Conservation (phyloP, 306 rosid genomes). For the Gillenia trifoliata region DNA sequence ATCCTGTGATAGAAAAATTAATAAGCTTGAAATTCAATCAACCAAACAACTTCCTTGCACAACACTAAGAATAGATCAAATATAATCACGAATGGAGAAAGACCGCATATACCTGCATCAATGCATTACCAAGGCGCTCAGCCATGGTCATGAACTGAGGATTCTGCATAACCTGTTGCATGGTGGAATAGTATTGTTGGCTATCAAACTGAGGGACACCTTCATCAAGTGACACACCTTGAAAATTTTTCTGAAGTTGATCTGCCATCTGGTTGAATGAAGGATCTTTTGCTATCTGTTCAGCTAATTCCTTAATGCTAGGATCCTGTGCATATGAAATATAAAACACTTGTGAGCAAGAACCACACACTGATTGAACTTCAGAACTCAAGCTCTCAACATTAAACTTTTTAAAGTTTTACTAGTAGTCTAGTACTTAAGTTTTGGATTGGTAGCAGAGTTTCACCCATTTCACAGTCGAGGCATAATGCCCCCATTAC, state of each 20-base stretch:
- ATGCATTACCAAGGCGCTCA: slow-evolving; percentile 85
- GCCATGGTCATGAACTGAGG: slow-evolving; percentile 98
- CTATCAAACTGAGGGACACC: slow-evolving; percentile 77
- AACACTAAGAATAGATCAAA: neutral
- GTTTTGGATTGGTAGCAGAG: neutral
- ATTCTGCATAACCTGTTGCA: slow-evolving; percentile 99
- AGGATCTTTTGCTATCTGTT: slow-evolving; percentile 94
- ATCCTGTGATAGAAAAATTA: slow-evolving; percentile 49
- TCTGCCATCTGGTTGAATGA: slow-evolving; percentile 98
- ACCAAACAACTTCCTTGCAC: neutral
- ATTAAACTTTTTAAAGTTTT: too few species aligned
- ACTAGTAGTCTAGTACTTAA: neutral
- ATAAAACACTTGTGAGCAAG: slow-evolving; percentile 11
- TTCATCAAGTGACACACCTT: slow-evolving; percentile 56
- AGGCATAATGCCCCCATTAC: neutral
- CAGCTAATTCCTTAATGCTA: slow-evolving; percentile 93
- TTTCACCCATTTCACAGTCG: neutral
- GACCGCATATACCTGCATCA: slow-evolving; percentile 74
- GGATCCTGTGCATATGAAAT: slow-evolving; percentile 67
- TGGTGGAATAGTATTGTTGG: slow-evolving; percentile 73
- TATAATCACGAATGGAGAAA: neutral
- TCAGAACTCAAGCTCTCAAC: slow-evolving; percentile 5
- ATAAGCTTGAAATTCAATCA: neutral
- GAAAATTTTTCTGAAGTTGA: slow-evolving; percentile 89
- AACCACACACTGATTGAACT: neutral